These are phyloP conservation scores for Thielaviopsis populi DNA, from an alignment of 2,329 filamentous ascomycete species.

Conservation along the genomic window DNA sequence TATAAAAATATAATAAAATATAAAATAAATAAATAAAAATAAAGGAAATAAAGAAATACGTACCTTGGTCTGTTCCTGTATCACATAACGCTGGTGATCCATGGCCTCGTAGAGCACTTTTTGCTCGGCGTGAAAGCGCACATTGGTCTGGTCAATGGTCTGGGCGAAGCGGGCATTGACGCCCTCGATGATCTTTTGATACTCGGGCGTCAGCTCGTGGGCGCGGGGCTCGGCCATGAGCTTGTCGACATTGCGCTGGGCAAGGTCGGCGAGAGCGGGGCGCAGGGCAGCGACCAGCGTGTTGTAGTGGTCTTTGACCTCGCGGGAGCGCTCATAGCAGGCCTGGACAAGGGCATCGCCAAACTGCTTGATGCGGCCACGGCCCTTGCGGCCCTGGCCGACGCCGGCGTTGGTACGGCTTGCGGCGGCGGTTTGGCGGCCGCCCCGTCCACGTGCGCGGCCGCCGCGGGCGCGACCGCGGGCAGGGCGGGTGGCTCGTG, in stretches of 20 bases:
- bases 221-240: constrained; percentile 39
- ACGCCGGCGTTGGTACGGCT: constrained; percentile 19
- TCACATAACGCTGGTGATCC: constrained; percentile 16
- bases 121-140: constrained; percentile 19
- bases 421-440: constrained; percentile 19
- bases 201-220: constrained; percentile 40
- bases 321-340: constrained; percentile 47
- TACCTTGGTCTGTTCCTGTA: constrained; percentile 20
- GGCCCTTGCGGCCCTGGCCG: constrained; percentile 21
- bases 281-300: constrained; percentile 48
- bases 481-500: constrained; percentile 23
- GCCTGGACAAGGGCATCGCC: constrained; percentile 40
- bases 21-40: neutral
- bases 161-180: constrained; percentile 32
- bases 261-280: constrained; percentile 49
- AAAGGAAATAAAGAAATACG: neutral
- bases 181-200: constrained; percentile 34
- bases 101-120: constrained; percentile 2
- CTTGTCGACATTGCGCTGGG: constrained; percentile 42
- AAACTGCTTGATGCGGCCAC: constrained; percentile 42
- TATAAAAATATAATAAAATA: neutral
- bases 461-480: constrained; percentile 19
- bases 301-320: constrained; percentile 51
- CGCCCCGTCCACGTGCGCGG: constrained; percentile 20
- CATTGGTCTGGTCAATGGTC: constrained; percentile 18